Evolutionary conservation across 345 rosid genomes (phyloP).

Genomic region (Rubroshorea leprosula): DNA sequence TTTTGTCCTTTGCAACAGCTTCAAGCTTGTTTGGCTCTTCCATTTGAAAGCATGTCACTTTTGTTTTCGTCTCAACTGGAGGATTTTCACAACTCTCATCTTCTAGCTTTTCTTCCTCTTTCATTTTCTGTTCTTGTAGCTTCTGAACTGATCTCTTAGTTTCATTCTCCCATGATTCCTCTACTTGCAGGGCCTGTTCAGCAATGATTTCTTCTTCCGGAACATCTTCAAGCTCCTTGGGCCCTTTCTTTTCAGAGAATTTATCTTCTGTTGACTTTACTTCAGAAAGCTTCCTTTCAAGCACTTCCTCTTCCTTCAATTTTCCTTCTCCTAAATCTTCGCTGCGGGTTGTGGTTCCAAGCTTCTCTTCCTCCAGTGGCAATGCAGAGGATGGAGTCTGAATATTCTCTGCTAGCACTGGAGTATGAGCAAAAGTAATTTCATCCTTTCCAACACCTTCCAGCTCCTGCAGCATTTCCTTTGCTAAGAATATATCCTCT

Average conservation of each 20-base stretch:
- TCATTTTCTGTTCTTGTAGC: not conserved
- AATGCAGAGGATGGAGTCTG: conserved; percentile 17
- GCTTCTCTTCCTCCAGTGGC: not conserved
- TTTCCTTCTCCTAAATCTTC: not conserved
- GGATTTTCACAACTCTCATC: too few species aligned
- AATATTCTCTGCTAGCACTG: conserved; percentile 16
- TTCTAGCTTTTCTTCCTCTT: not conserved
- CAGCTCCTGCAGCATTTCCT: too few species aligned
- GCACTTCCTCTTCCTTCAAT: conserved; percentile 8
- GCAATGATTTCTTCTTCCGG: conserved; percentile 14
- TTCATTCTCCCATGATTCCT: not conserved
- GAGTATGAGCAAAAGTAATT: too few species aligned
- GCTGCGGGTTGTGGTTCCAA: not conserved
- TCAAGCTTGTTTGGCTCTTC: conserved; percentile 24
- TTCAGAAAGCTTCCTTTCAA: not conserved
- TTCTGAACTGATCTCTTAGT: not conserved
- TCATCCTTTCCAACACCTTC: too few species aligned
- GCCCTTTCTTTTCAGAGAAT: conserved; percentile 20
- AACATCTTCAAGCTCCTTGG: conserved; percentile 20
- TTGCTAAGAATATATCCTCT: too few species aligned
- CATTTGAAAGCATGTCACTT: conserved; percentile 16
- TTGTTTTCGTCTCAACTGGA: too few species aligned
- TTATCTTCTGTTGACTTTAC: conserved; percentile 10
- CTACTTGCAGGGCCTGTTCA: not conserved
- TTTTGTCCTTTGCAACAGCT: conserved; percentile 18